Conservation (phyloP, 495 filamentous ascomycete genomes). For the Parathielavia hyrcaniae region DNA sequence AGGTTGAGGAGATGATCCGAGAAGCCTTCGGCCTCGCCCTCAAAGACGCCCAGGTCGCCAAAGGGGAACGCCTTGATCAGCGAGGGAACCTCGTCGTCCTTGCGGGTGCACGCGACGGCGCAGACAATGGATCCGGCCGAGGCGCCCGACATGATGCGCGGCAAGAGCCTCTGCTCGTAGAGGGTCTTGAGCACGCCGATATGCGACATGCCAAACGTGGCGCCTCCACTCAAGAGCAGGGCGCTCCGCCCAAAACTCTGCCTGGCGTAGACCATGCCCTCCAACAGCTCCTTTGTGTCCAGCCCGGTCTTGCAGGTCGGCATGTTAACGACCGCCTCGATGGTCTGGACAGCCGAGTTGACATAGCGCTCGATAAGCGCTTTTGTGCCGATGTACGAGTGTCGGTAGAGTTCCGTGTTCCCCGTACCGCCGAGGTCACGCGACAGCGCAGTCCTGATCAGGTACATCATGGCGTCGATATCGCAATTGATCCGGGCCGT, state of each 20-base stretch:
- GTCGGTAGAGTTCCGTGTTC: conserved; percentile 72
- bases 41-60: conserved; percentile 80
- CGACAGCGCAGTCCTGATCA: conserved; percentile 73
- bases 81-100: conserved; percentile 74
- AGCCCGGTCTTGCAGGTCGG: conserved; percentile 50
- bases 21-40: conserved; percentile 60
- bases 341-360: conserved; percentile 64
- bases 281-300: conserved; percentile 58
- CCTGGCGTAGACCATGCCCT: conserved; percentile 59
- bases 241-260: conserved; percentile 88
- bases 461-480: conserved; percentile 63
- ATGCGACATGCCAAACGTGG: conserved; percentile 93
- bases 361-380: conserved; percentile 81
- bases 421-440: conserved; percentile 83
- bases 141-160: conserved; percentile 87
- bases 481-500: conserved; percentile 69
- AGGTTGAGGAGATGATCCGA: conserved; percentile 66
- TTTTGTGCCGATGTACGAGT: conserved; percentile 84
- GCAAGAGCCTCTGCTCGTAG: conserved; percentile 67
- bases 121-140: conserved; percentile 94
- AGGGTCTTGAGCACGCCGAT: conserved; percentile 89
- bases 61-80: conserved; percentile 68
- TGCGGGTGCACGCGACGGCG: conserved; percentile 74
- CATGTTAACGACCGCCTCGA: conserved; percentile 61
- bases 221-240: conserved; percentile 79